phyloP scores from a whole-genome alignment of 1,139 yeast genomes.

The Kurtzmaniella quercitrusa region DNA sequence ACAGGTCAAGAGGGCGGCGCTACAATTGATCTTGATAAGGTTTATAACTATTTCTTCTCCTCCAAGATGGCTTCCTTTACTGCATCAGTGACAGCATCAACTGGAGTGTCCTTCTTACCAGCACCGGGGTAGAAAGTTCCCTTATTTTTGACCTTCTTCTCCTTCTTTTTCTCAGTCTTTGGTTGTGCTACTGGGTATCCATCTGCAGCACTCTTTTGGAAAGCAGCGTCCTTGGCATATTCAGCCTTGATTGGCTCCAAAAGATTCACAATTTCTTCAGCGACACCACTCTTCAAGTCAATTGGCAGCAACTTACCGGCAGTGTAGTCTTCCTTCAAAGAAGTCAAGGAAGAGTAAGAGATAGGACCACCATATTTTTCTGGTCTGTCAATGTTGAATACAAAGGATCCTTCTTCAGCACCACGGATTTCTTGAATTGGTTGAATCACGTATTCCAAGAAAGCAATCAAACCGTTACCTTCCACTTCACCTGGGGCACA shows the following conservation, averaged over 20 bases:
- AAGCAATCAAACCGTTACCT: constrained; percentile 86
- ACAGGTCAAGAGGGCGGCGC: too few species aligned
- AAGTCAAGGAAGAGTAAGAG: constrained; percentile 63
- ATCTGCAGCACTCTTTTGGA: constrained; percentile 65
- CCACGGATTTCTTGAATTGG: constrained; percentile 79
- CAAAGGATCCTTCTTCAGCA: constrained; percentile 49
- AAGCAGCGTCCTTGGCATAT: constrained; percentile 58
- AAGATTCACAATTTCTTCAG: constrained; percentile 74
- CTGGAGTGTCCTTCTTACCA: constrained; percentile 13
- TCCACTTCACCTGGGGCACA: constrained; percentile 94
- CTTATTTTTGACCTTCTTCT: constrained; percentile 71
- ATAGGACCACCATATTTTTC: constrained; percentile 96
- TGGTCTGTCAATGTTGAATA: constrained; percentile 80
- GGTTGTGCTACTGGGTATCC: constrained; percentile 82
- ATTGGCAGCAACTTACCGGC: constrained; percentile 80
- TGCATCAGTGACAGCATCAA: constrained; percentile 13
- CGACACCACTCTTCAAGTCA: constrained; percentile 88
- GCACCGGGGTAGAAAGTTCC: constrained; percentile 84
- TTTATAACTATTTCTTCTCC: too few species aligned
- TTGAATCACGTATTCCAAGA: constrained; percentile 75
- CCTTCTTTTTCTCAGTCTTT: constrained; percentile 57
- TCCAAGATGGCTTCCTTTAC: constrained; percentile 10
- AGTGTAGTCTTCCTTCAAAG: constrained; percentile 67
- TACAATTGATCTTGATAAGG: too few species aligned
- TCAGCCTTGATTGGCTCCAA: constrained; percentile 83